Evolutionary conservation across 148 eudicot genomes (phyloP), one percentile per base, ranked within the genome.

Genomic region (Rheum nobile): DNA sequence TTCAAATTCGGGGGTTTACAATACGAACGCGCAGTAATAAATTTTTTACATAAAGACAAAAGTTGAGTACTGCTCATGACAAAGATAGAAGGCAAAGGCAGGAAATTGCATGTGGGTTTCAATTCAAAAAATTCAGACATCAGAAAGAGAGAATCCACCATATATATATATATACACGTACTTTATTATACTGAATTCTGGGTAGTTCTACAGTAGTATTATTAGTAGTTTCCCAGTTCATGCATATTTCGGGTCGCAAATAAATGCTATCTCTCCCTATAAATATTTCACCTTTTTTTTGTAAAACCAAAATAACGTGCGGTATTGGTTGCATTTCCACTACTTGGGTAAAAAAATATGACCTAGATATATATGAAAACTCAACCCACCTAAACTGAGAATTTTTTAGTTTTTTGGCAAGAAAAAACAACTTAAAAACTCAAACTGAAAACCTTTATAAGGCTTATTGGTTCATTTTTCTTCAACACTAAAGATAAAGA

Each of bases 11-110:
- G 61, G 28, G 7, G 4, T 8, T 65, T 21, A n/a, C 26, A n/a
- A 21, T 4, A 28, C 6, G 16, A 28, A 0, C 13, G 13, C 0
- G 29, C 21, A 12, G 70, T 65, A 32, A 65, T 65, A 65, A 65
- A 31, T 65, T 31, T 13, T 31, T 37, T 65, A 65, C 70, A 65
- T 65, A 65, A 65, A 65, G 70, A 32, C 70, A 65, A 65, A 65
- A 61, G 3, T 10, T 10, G 22, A 59, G 34, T 10, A 26, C 67
- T 1, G 34, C 32, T 28, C 9, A 21, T 54, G 29, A 54, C 29
- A 54, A 54, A 44, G 54, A 48, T 19, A 10, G 17, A 14, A 41
- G 8, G 43, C 43, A 41, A 48, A 24, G 34, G 65, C 67, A 28
- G 17, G 31, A 10, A 61, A 28, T 9, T 65, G 70, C 70, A 65